phyloP scores from a whole-genome alignment of 106 monocot genomes.

The Ottelia alismoides region DNA sequence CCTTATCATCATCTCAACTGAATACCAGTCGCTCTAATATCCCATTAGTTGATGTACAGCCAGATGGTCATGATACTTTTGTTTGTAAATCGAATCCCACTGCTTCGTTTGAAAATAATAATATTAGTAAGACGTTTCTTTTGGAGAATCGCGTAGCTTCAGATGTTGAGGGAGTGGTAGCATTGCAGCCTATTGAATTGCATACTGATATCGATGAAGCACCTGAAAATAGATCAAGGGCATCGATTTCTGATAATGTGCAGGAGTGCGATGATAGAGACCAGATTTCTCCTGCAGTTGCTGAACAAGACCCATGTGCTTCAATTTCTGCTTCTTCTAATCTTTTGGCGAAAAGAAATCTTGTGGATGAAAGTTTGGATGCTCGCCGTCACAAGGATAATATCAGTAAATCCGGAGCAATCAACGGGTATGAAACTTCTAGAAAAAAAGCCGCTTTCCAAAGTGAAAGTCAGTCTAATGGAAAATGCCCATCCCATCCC shows the following conservation, averaged over 20 bases:
- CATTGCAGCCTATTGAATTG: neutral
- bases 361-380: no score
- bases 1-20: conserved; percentile 14
- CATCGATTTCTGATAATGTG: conserved; percentile 11
- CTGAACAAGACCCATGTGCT: conserved; percentile 12
- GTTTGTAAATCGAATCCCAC: no score
- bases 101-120: no score
- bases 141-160: no score
- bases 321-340: conserved; percentile 5
- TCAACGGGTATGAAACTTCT: conserved; percentile 1
- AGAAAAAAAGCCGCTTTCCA: neutral
- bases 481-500: conserved; percentile 8
- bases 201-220: conserved; percentile 5
- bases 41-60: conserved; percentile 9
- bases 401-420: neutral
- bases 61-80: conserved; percentile 14
- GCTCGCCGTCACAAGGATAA: no score
- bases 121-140: no score
- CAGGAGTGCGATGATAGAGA: conserved; percentile 6
- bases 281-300: conserved; percentile 9
- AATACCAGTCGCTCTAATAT: conserved; percentile 17
- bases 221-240: conserved; percentile 2
- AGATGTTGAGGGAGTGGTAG: no score
- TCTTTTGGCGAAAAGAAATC: no score
- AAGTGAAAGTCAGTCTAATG: conserved; percentile 14